Evolutionary conservation across 2,329 filamentous ascomycete genomes (phyloP).

Genomic region (Diaporthe capsici): DNA sequence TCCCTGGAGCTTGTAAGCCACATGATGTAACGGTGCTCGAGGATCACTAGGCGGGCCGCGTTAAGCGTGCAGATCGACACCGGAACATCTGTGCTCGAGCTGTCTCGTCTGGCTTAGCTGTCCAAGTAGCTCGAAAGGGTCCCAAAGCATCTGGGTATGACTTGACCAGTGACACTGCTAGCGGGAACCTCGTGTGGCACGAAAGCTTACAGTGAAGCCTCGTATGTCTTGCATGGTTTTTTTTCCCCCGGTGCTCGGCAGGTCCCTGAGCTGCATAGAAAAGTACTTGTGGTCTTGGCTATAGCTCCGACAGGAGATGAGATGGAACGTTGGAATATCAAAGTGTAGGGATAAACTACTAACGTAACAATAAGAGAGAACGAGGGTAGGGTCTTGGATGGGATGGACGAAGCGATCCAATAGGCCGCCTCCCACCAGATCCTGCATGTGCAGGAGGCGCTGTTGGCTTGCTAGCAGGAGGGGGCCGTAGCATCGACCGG

Average conservation of each 20-base stretch:
- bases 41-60: neutral
- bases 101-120: neutral
- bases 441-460: neutral
- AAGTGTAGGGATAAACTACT: no score
- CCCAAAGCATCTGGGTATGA: no score
- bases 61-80: neutral
- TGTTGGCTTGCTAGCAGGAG: neutral
- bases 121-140: neutral
- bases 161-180: neutral
- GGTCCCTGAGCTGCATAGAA: neutral
- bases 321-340: neutral
- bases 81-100: constrained; percentile 23
- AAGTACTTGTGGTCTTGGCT: neutral
- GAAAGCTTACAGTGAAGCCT: no score
- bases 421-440: neutral
- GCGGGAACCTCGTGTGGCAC: neutral
- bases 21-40: constrained; percentile 18
- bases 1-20: constrained; percentile 5
- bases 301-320: neutral
- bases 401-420: neutral
- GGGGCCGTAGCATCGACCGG: neutral
- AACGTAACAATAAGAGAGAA: neutral
- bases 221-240: neutral
- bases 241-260: neutral
- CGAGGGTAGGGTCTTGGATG: neutral